These are phyloP conservation scores for Pneumocystis wakefieldiae DNA, from an alignment of 1,139 yeast species.

Conservation along the genomic window DNA sequence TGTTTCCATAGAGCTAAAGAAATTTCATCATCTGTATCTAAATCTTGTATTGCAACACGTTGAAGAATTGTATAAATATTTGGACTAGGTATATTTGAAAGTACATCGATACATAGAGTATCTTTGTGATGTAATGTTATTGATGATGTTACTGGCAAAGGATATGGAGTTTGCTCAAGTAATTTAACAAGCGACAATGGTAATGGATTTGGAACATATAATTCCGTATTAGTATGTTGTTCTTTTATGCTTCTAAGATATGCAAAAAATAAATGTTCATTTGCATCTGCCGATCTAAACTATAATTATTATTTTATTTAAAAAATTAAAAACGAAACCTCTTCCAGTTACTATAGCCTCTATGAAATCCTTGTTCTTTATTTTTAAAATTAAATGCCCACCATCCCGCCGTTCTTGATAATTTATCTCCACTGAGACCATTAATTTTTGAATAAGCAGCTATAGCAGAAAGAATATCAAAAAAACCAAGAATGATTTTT, in stretches of 20 bases:
- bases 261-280: constrained; percentile 63
- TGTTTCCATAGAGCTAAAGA: background rate
- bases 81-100: constrained; percentile 11
- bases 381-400: constrained; percentile 56
- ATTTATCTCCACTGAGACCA: constrained; percentile 62
- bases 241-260: constrained; percentile 72
- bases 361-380: background rate
- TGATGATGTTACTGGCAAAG: background rate
- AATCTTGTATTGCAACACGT: background rate
- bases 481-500: constrained; percentile 67
- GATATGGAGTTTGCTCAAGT: background rate
- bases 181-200: background rate
- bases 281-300: constrained; percentile 65
- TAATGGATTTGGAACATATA: background rate
- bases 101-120: constrained; percentile 17
- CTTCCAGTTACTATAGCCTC: background rate
- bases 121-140: constrained; percentile 2
- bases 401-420: constrained; percentile 66
- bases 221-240: constrained; percentile 27
- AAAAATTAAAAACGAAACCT: background rate
- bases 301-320: background rate
- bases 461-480: constrained; percentile 64
- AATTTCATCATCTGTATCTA: constrained; percentile 1
- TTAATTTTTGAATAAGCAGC: constrained; percentile 73
- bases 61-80: constrained; percentile 1